Base-by-base conservation (phyloP, 306 rosid genomes). In the Citrullus colocynthis region DNA sequence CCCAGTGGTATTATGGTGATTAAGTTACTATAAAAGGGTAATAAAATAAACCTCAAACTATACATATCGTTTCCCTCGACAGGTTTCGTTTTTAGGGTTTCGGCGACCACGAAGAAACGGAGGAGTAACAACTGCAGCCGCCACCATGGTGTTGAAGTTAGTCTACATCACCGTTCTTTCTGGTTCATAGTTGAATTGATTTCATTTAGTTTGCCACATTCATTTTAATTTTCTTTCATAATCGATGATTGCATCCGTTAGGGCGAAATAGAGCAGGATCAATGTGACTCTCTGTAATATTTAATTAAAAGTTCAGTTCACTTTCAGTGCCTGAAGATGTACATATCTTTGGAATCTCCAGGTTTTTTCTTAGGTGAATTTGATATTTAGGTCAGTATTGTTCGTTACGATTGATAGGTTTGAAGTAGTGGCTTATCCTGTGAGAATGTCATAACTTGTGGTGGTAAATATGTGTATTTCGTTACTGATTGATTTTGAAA, bases 71-170 rank as follows among this genome's bases (percentile, higher is more conserved):
- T 72, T 24, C 24, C 57, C 42, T 71, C 24, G 2, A 13, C 21
- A 21, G 5, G 3, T 9, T 3, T 72, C 12, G 7, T 1, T 72
- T 72, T 42, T 72, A 72, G 76, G 76, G 76, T 72, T 72, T 48
- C 42, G 59, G 48, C 77, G 48, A 73, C 44, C 45, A 48, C 60
- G 61, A 44, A 69, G 36, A 45, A 42, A 44, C 57, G 12, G 76
- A 70, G 58, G 75, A 71, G 76, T 52, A 73, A 6, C 14, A 15
- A 30, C 77, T 6, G 76, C 59, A 49, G 61, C 77, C 77, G 77
- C 77, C 61, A 16, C 77, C 61, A 73, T 73, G 77, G 77, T 73
- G 60, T 73, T 73, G 45, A 73, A 73, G 77, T 73, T 2, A 49
- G 77, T 73, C 28, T 52, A 9, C 28, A 2, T 51, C 0, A 1